A percentile compares a stretch with the other conserved stretches of the same genome.
Evolutionary conservation across 768 basidiomycete species (phyloP).

Genomic region (Myochromella boudieri): DNA sequence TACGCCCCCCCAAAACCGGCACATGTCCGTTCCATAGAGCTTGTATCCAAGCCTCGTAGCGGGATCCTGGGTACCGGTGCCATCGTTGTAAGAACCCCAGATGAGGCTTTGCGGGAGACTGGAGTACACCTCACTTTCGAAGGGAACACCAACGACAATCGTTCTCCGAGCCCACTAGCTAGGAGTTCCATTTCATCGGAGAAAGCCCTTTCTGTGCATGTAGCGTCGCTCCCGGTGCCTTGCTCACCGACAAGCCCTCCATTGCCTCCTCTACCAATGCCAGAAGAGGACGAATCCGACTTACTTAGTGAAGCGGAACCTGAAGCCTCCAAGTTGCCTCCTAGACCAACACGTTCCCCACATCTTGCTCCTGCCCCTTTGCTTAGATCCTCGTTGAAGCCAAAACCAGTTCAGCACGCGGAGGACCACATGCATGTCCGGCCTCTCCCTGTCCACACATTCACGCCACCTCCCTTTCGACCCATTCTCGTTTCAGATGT

Average conservation of each 20-base stretch:
- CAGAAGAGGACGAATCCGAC: slow-evolving; percentile 31
- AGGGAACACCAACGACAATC: slow-evolving; percentile 16
- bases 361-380: slow-evolving; percentile 20
- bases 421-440: slow-evolving; percentile 49
- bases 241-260: slow-evolving; percentile 48
- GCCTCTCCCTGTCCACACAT: slow-evolving; percentile 44
- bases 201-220: slow-evolving; percentile 2
- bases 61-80: slow-evolving; percentile 71
- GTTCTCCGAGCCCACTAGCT: slow-evolving; percentile 4
- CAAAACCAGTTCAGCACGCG: slow-evolving; percentile 29
- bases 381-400: slow-evolving; percentile 40
- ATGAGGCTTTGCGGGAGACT: slow-evolving; percentile 66
- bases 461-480: slow-evolving; percentile 56
- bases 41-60: slow-evolving; percentile 36
- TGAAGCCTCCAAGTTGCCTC: slow-evolving; percentile 31
- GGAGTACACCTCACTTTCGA: slow-evolving; percentile 41
- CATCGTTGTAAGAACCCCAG: slow-evolving; percentile 74
- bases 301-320: slow-evolving; percentile 18
- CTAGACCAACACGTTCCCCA: slow-evolving; percentile 30
- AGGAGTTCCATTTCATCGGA: slow-evolving; percentile 15
- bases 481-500: slow-evolving; percentile 64
- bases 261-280: slow-evolving; percentile 52
- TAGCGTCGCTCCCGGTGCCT: slow-evolving; percentile 19
- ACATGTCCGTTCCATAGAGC: slow-evolving; percentile 37
- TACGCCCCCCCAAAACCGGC: slow-evolving; percentile 36